Evolutionary conservation across 768 basidiomycete species (phyloP), one percentile per base, ranked within the genome.

Genomic region (Boletus sp.): DNA sequence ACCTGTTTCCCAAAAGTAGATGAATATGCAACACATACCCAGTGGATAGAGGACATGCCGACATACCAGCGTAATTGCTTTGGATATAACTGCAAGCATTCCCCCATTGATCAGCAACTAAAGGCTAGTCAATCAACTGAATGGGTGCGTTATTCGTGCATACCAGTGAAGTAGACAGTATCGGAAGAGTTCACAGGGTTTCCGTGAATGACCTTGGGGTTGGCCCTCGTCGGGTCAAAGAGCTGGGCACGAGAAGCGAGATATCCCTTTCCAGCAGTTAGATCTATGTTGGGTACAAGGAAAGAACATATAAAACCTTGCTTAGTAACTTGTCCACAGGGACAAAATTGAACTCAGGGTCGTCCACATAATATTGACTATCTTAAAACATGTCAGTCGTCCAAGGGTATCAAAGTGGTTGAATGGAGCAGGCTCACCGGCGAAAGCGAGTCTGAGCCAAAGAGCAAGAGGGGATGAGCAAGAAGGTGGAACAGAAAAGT

Each of bases 81-180:
- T 93, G 90, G 61, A 93, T 93, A 62, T 80, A 88, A 69, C 91
- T 93, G 70, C 90, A 92, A 10, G 88, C 90, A 69, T 92, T 93
- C 3, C 91, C 91, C 88, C 87, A 90, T 64, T 88, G 84, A 66
- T 93, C 91, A 8, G 84, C 79, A 4, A 90, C 90, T 88, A 53
- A 34, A n/a, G n/a, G 29, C 30, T 33, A 39, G 40, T 54, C 19
- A 50, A 14, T 53, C 14, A 38, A 52, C 11, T 32, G 43, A 43
- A 47, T 21, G 7, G n/a, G 19, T 23, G 14, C 7, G 11, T 30
- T 45, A 21, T 34, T n/a, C n/a, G 19, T 42, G 19, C 69, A 59
- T 70, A 83, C 88, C 89, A 7, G 93, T 84, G 65, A 98, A 95
- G 67, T 98, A 97, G 14, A 97, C 93, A 0, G 96, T 98, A 69